Base-by-base conservation (phyloP, 148 eudicot species). In the Vaccinium myrtillus region DNA sequence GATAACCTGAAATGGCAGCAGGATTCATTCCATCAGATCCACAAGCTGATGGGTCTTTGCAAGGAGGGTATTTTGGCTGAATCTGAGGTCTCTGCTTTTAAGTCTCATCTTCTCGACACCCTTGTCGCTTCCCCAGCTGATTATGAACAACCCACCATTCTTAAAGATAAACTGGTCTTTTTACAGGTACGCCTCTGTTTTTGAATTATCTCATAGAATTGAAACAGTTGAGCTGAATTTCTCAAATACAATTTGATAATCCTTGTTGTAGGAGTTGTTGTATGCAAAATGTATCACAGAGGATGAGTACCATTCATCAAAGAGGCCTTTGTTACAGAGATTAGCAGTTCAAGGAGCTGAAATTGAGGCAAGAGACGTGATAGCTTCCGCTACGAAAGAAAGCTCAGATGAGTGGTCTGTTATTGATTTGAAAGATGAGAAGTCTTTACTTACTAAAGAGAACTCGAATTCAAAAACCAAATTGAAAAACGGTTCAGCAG, bases 1-100 rank as follows among this genome's bases (percentile, higher is more conserved):
- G 99, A 95, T 82, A 91, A 92, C 69, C 89, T 97, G 51, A 97
- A 97, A 81, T 97, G 99, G 98, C 99, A 97, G 90, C 99, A 97
- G 46, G 93, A 94, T 5, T 93, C 93, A 2, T 97, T 89, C 87
- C 99, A 97, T 75, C 94, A 93, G 81, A 95, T 97, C 70, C 91
- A 92, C 6, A 97, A 95, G 74, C 84, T 97, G 86, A 97, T 93
- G 89, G 99, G 98, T 67, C 92, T 97, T 75, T 90, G 83, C 46
- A 91, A 91, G 77, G 98, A 97, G 82, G 98, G 99, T 0, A 91
- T 97, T 12, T 43, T 97, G 87, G 82, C 91, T 30, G 92, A 92
- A 25, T 19, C 88, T 0, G 91, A 97, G 87, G 93, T 97, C 51
- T 85, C 91, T 43, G 88, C 90, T 83, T 97, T 92, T 86, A 75